Percentiles rank a stretch among this genome's conserved stretches.
Conservation (phyloP, 176 grass and related monocot species). For the Juncus inflexus region DNA sequence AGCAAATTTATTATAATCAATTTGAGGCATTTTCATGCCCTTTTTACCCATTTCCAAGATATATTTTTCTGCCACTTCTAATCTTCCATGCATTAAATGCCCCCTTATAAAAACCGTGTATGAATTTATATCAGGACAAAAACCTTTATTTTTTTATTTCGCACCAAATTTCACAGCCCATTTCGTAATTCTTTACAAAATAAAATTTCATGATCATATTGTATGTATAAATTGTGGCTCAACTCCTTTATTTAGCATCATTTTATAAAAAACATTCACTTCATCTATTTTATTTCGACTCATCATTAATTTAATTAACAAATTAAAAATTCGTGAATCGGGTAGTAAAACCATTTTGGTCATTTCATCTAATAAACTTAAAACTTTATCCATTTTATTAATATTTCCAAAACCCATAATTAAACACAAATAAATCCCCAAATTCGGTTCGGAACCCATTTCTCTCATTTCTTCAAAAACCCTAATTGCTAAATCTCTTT, state of each 20-base stretch:
- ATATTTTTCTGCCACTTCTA: constrained; percentile 55
- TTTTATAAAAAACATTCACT: constrained; percentile 67
- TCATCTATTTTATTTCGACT: constrained; percentile 68
- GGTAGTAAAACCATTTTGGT: constrained; percentile 47
- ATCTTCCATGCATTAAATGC: constrained; percentile 67
- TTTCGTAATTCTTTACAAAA: constrained; percentile 65
- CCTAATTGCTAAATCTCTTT: constrained; percentile 68
- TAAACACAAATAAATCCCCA: constrained; percentile 66
- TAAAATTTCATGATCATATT: constrained; percentile 97
- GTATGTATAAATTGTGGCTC: constrained; percentile 76
- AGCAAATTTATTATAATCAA: constrained; percentile 88
- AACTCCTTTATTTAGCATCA: constrained; percentile 78
- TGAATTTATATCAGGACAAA: constrained; percentile 84
- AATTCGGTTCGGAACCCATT: constrained; percentile 38
- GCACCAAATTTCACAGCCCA: constrained; percentile 73
- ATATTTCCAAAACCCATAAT: constrained; percentile 84
- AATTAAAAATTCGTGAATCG: constrained; percentile 66
- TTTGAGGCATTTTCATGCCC: constrained; percentile 74
- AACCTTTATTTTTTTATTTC: constrained; percentile 61
- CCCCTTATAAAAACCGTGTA: constrained; percentile 80
- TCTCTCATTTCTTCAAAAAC: constrained; percentile 65
- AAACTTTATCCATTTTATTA: constrained; percentile 69
- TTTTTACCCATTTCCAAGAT: constrained; percentile 84
- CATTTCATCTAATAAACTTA: constrained; percentile 57
- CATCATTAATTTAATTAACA: constrained; percentile 79